A percentile compares a stretch with the other conserved stretches of the same genome.
Evolutionary conservation across 352 stramenopile genomes (phyloP).

Genomic region (Thalassiosira hispida): DNA sequence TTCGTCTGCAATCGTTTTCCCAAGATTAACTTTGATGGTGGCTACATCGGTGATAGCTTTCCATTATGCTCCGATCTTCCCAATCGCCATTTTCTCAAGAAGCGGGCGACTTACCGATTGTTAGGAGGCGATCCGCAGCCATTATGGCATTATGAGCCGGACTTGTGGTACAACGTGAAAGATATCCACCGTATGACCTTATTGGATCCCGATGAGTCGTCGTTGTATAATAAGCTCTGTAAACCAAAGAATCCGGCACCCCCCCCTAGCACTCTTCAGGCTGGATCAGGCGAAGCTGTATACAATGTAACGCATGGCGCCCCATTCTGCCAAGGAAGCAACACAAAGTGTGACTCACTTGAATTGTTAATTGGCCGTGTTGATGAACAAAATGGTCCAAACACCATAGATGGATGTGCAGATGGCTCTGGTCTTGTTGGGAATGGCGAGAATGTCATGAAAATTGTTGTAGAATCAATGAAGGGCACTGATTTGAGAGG

Average conservation of each 20-base stretch:
- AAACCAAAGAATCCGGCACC: constrained; percentile 26
- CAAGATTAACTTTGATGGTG: constrained; percentile 18
- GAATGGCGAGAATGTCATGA: constrained; percentile 37
- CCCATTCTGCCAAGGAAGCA: constrained; percentile 35
- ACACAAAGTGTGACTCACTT: constrained; percentile 26
- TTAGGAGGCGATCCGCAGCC: constrained; percentile 36
- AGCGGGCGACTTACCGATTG: constrained; percentile 49
- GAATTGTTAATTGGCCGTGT: constrained; percentile 15
- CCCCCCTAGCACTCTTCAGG: constrained; percentile 6
- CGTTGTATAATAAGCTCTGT: constrained; percentile 48
- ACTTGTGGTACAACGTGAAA: constrained; percentile 8
- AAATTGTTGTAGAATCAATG: constrained; percentile 39
- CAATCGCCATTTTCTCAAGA: constrained; percentile 47
- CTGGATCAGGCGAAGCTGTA: constrained; percentile 22
- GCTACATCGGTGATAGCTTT: constrained; percentile 62
- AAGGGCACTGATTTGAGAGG: constrained; percentile 38
- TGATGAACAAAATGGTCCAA: constrained; percentile 17
- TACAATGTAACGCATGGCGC: constrained; percentile 21
- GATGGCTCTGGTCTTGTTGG: constrained; percentile 19
- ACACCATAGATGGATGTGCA: constrained; percentile 47
- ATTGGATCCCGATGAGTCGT: constrained; percentile 27
- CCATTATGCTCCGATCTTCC: constrained; percentile 61
- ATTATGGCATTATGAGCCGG: constrained; percentile 27
- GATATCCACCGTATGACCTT: constrained; percentile 32
- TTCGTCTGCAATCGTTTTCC: neutral